These are phyloP conservation scores for Paraconiothyrium brasiliense DNA, from an alignment of 2,329 filamentous ascomycete genomes.

Conservation along the genomic window DNA sequence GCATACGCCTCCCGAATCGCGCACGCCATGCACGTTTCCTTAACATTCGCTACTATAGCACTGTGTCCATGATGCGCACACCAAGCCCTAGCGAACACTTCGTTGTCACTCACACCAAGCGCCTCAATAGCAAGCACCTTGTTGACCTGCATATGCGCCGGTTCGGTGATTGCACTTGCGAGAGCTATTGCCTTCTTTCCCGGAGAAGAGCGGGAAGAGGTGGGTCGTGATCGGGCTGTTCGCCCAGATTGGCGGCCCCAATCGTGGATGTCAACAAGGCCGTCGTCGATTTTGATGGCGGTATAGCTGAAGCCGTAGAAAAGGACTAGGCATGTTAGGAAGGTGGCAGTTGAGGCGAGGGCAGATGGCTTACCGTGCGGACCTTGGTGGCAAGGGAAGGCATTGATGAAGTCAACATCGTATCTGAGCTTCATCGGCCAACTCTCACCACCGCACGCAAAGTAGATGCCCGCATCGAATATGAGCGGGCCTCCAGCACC, in stretches of 20 bases:
- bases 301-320: conserved; percentile 76
- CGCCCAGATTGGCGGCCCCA: conserved; percentile 63
- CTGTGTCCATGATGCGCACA: conserved; percentile 78
- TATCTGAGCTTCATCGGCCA: conserved; percentile 51
- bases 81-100: conserved; percentile 80
- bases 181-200: conserved; percentile 43
- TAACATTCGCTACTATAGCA: conserved; percentile 74
- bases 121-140: conserved; percentile 77
- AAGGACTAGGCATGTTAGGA: conserved; percentile 57
- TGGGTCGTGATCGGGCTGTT: conserved; percentile 32
- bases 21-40: conserved; percentile 77
- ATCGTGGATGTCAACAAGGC: conserved; percentile 69
- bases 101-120: conserved; percentile 77
- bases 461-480: conserved; percentile 52
- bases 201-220: conserved; percentile 43
- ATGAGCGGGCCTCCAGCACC: conserved; percentile 44
- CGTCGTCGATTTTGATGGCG: conserved; percentile 68
- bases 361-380: conserved; percentile 47
- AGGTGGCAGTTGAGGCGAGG: too few relatives aligned
- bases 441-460: conserved; percentile 52
- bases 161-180: conserved; percentile 27
- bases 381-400: conserved; percentile 53
- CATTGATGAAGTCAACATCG: conserved; percentile 54
- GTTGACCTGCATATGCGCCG: conserved; percentile 57
- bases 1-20: conserved; percentile 80